These are phyloP conservation scores for Lotmaria passim DNA, from an alignment of 208 protist genomes.

Conservation along the genomic window DNA sequence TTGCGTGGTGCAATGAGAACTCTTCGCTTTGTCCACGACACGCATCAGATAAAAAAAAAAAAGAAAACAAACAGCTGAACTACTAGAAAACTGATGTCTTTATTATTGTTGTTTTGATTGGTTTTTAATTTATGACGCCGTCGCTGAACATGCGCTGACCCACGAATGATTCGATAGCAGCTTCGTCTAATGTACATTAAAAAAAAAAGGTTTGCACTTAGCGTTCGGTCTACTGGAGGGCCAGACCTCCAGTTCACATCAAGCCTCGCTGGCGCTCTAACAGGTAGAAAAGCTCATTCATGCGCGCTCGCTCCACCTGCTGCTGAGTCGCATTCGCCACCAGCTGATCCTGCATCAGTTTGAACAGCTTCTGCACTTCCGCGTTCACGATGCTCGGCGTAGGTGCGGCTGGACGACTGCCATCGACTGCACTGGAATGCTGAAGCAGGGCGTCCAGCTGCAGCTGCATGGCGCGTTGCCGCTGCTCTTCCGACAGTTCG, in stretches of 20 bases:
- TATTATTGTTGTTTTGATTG: background rate
- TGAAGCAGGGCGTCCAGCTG: slow-evolving; percentile 31
- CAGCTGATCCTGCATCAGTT: slow-evolving; percentile 55
- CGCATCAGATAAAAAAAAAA: no score
- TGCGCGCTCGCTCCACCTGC: slow-evolving; percentile 55
- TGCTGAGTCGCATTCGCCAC: slow-evolving; percentile 46
- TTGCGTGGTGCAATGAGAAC: no score
- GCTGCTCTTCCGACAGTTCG: slow-evolving; percentile 12
- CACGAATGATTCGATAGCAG: background rate
- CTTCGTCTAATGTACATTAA: background rate
- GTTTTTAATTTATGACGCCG: background rate
- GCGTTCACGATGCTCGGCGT: slow-evolving; percentile 35
- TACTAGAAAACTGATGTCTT: no score
- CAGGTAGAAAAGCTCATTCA: slow-evolving; percentile 60
- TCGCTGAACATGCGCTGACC: background rate
- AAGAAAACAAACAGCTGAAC: no score
- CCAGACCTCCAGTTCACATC: background rate
- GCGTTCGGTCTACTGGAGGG: background rate
- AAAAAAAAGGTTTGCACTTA: background rate
- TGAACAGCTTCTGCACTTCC: slow-evolving; percentile 57
- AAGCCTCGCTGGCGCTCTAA: slow-evolving; percentile 37
- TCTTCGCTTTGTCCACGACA: no score
- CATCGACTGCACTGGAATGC: background rate
- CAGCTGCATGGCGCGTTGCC: slow-evolving; percentile 11
- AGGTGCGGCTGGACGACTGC: background rate